Base-by-base conservation (phyloP, 169 alveolate genomes). In the Cryptosporidium felis region DNA sequence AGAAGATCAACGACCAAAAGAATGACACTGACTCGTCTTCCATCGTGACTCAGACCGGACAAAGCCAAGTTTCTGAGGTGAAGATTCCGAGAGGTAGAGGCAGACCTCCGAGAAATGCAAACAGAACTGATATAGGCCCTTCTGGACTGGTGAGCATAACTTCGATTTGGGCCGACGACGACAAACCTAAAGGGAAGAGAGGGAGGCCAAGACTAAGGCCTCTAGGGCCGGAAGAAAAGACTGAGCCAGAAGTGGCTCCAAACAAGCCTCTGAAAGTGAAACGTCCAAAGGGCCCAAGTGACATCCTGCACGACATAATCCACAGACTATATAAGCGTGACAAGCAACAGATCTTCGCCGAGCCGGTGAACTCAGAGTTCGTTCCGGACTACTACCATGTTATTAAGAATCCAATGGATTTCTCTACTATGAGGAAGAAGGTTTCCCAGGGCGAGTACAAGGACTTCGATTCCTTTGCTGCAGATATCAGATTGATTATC, bases 371-470 rank as follows among this genome's bases (percentile, higher is more conserved):
- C 62, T 89, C 90, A 23, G 94, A 93, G 40, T 89, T 91, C 46
- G 98, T 94, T 0, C 96, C 97, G 1, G 98, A 97, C 89, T 97
- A 97, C 81, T 92, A 92, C 80, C 94, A 94, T 32, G 92, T 93
- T 16, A 95, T 97, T 42, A 94, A 94, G 59, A 95, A 94, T 32
- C 98, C 98, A 3, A 95, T 96, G 95, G 98, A 96, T 90, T 91
- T 97, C 56, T 91, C 92, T 34, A 94, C 97, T 10, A 93, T 97
- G 92, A 82, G 89, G 67, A 85, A 90, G 21, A 92, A 92, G 81
- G 88, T 89, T 18, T 91, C 89, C 38, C 91, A 90, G 58, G 93
- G 92, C 49, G 81, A 89, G 44, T 97, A 96, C 89, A 89, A 91
- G 61, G 91, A 91, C 26, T 91, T 91, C 80, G 93, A 90, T 28